Conservation (phyloP, 257 asterid genomes). For the Forsythia viridissima region DNA sequence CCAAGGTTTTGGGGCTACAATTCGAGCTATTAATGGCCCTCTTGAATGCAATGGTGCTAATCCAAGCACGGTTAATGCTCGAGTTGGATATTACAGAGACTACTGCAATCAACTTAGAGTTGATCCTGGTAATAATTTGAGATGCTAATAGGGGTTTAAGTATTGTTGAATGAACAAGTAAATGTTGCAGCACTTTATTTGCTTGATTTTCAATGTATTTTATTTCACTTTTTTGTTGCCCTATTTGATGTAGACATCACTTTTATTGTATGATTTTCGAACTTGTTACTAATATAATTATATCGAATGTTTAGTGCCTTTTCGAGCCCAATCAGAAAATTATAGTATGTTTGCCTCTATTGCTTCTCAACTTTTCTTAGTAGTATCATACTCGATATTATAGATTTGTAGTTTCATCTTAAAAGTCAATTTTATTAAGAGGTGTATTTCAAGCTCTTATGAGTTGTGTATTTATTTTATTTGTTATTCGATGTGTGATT, state of each 20-base stretch:
- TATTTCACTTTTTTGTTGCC: neutral
- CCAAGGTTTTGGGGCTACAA: slow-evolving; percentile 35
- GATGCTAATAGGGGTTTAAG: slow-evolving; percentile 2
- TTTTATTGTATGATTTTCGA: neutral
- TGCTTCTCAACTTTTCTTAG: too few relatives aligned
- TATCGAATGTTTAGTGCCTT: neutral
- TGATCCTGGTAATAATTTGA: slow-evolving; percentile 25
- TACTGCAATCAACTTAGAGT: slow-evolving; percentile 36
- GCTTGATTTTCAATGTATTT: too few relatives aligned
- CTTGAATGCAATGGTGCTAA: slow-evolving; percentile 25
- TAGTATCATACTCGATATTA: too few relatives aligned
- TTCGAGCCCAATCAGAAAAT: neutral
- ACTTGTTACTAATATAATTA: neutral
- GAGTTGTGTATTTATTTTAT: too few relatives aligned
- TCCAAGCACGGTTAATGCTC: slow-evolving; percentile 11
- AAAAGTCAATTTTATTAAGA: too few relatives aligned
- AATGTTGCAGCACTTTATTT: too few relatives aligned
- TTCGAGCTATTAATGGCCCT: slow-evolving; percentile 35
- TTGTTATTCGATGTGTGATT: too few relatives aligned
- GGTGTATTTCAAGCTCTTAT: too few relatives aligned
- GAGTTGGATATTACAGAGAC: slow-evolving; percentile 26
- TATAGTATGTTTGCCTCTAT: too few relatives aligned
- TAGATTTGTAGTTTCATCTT: too few relatives aligned
- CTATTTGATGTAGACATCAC: neutral
- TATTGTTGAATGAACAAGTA: too few relatives aligned